A percentile compares a stretch with the other conserved stretches of the same genome.
These are phyloP conservation scores for Nemania sp. DNA, from an alignment of 2,329 filamentous ascomycete genomes.

Conservation along the genomic window DNA sequence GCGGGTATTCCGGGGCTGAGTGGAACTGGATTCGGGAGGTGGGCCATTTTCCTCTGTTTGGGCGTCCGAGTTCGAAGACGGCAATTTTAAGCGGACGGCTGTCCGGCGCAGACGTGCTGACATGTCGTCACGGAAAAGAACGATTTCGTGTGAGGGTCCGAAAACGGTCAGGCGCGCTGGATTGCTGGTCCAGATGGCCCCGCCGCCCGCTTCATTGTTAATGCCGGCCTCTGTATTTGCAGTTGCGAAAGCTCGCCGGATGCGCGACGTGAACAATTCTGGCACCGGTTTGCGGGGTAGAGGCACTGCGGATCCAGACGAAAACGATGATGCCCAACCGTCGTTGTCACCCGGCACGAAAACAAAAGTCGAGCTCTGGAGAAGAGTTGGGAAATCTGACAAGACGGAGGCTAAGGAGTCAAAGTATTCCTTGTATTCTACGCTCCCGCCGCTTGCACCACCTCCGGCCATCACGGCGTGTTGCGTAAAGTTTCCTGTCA, in stretches of 20 bases:
- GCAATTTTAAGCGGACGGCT: slow-evolving; percentile 67
- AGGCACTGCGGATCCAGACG: slow-evolving; percentile 70
- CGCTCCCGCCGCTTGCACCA: slow-evolving; percentile 74
- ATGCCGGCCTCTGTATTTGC: slow-evolving; percentile 72
- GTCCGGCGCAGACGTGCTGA: slow-evolving; percentile 76
- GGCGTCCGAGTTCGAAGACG: slow-evolving; percentile 25
- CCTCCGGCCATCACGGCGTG: slow-evolving; percentile 68
- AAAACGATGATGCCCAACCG: slow-evolving; percentile 90
- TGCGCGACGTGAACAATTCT: slow-evolving; percentile 84
- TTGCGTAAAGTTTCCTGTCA: slow-evolving; percentile 82
- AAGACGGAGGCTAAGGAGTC: slow-evolving; percentile 82
- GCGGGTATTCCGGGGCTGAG: slow-evolving; percentile 15
- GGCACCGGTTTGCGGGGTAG: slow-evolving; percentile 75
- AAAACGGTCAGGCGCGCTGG: slow-evolving; percentile 82
- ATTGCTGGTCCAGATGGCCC: slow-evolving; percentile 87
- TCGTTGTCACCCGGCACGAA: slow-evolving; percentile 97
- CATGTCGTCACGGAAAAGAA: slow-evolving; percentile 86
- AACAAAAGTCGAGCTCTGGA: slow-evolving; percentile 80
- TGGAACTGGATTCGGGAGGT: slow-evolving; percentile 6
- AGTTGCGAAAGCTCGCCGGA: slow-evolving; percentile 77
- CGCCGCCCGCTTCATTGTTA: slow-evolving; percentile 59
- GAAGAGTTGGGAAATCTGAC: slow-evolving; percentile 78
- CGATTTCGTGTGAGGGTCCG: slow-evolving; percentile 83
- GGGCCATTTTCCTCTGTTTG: slow-evolving; percentile 27
- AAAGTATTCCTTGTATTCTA: slow-evolving; percentile 97